Evolutionary conservation across 768 basidiomycete genomes (phyloP).

Genomic region (Strobilomyces confusus): DNA sequence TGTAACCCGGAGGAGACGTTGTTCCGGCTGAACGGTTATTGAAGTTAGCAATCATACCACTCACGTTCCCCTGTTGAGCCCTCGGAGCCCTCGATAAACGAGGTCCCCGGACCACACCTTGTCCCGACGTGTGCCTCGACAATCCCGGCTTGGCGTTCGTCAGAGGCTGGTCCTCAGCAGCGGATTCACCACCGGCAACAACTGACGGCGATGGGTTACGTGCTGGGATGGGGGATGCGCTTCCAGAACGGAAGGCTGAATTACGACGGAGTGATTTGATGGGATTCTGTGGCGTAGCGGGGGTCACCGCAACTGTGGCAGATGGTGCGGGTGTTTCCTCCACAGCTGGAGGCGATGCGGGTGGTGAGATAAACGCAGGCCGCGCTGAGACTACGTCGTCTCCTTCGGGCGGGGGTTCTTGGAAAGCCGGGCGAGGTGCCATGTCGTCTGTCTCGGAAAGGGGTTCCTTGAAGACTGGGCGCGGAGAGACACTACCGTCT

Average conservation of each 20-base stretch:
- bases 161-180: slow-evolving; percentile 34
- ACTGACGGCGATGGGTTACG: slow-evolving; percentile 44
- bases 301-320: slow-evolving; percentile 37
- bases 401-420: slow-evolving; percentile 58
- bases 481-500: slow-evolving; percentile 23
- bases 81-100: slow-evolving; percentile 48
- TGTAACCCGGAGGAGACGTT: slow-evolving; percentile 38
- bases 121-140: slow-evolving; percentile 45
- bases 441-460: slow-evolving; percentile 38
- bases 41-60: slow-evolving; percentile 53
- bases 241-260: slow-evolving; percentile 32
- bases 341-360: slow-evolving; percentile 22
- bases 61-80: slow-evolving; percentile 41
- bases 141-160: slow-evolving; percentile 33
- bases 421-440: slow-evolving; percentile 48
- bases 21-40: slow-evolving; percentile 44
- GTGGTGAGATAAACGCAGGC: slow-evolving; percentile 18
- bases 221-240: slow-evolving; percentile 31
- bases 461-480: slow-evolving; percentile 60
- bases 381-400: slow-evolving; percentile 34
- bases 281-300: slow-evolving; percentile 53
- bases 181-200: slow-evolving; percentile 23
- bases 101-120: slow-evolving; percentile 43
- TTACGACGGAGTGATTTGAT: slow-evolving; percentile 37
- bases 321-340: slow-evolving; percentile 25